Base-by-base conservation (phyloP, 2,329 filamentous ascomycete genomes). In the Aspergillus amoenus region DNA sequence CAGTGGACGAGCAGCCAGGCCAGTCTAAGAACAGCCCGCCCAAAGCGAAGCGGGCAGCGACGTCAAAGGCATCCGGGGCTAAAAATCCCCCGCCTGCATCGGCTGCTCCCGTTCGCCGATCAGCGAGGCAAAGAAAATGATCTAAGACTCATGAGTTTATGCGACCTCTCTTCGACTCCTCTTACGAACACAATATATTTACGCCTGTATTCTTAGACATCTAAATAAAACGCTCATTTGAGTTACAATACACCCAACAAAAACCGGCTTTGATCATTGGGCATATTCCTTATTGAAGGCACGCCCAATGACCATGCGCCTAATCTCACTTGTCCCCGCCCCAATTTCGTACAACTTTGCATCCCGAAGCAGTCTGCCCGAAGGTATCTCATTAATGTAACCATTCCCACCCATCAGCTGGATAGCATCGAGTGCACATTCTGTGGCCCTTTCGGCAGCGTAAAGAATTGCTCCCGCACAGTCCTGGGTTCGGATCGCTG, bases 381-480 rank as follows among this genome's bases (percentile, higher is more conserved):
- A 93, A 0, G 91, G 88, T 78, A 97, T 91, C 77, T 99, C 94
- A 74, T 97, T 96, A 65, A 96, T 86, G 70, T 97, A 97, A 3
- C 93, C 93, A 85, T 93, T 97, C 0, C 93, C 94, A 17, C 94
- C 94, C 69, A 99, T 84, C 58, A 96, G 82, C 76, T 99, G 94
- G 58, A 97, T 90, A 45, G 89, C 90, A 76, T 97, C 93, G 30
- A 96, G 82, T 0, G 91, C 84, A 58, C 87, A 90, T 76, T 97
- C 91, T 0, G 91, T 73, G 11, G 93, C 93, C 34, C 92, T 79
- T 79, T 97, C 93, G 0, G 92, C 93, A 1, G 93, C 92, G 75
- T 96, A 97, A 63, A 97, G 77, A 61, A 97, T 97, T 2, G 92
- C 90, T 39, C 93, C 93, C 0, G 94, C 93, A 73, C 94, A 97